Evolutionary conservation across 1,139 yeast genomes (phyloP).

Genomic region (Kodamaea fungicola): DNA sequence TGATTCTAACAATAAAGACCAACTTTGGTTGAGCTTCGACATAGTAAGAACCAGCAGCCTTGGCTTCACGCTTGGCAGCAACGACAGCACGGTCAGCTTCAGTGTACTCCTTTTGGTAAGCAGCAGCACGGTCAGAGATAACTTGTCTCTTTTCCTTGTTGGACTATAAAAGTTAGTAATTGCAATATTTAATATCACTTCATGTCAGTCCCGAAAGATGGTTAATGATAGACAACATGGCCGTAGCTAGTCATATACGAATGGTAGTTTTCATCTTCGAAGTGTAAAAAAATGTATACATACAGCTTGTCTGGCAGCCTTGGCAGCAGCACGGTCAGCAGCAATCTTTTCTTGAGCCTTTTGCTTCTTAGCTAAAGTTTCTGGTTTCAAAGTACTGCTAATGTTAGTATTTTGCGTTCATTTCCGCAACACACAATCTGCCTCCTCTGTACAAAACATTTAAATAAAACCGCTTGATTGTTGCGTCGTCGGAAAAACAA

Average conservation of each 20-base stretch:
- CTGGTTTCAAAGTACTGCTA: slow-evolving; percentile 65
- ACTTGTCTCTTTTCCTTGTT: slow-evolving; percentile 92
- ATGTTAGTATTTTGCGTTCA: slow-evolving; percentile 30
- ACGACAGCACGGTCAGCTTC: slow-evolving; percentile 92
- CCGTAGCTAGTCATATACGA: slow-evolving; percentile 75
- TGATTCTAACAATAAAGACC: slow-evolving; percentile 97
- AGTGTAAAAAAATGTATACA: slow-evolving; percentile 35
- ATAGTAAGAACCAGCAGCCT: slow-evolving; percentile 93
- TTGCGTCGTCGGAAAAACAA: slow-evolving; percentile 21
- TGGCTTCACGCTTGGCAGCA: slow-evolving; percentile 93
- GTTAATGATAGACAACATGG: slow-evolving; percentile 95
- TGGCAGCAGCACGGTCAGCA: slow-evolving; percentile 85
- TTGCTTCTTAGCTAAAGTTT: slow-evolving; percentile 92
- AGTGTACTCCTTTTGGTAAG: slow-evolving; percentile 95
- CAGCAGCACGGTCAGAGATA: slow-evolving; percentile 96
- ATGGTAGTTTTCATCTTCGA: slow-evolving; percentile 63
- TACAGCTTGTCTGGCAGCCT: slow-evolving; percentile 86
- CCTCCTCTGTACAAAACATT: slow-evolving; percentile 5
- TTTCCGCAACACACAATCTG: slow-evolving; percentile 1
- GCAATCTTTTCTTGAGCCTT: slow-evolving; percentile 86
- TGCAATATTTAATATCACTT: slow-evolving; percentile 14
- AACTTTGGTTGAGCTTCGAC: slow-evolving; percentile 97
- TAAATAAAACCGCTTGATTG: slow-evolving; percentile 7
- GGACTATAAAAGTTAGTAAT: slow-evolving; percentile 54
- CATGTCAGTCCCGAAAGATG: slow-evolving; percentile 98